Conservation (phyloP, 495 filamentous ascomycete species). For the Neurospora discreta region DNA sequence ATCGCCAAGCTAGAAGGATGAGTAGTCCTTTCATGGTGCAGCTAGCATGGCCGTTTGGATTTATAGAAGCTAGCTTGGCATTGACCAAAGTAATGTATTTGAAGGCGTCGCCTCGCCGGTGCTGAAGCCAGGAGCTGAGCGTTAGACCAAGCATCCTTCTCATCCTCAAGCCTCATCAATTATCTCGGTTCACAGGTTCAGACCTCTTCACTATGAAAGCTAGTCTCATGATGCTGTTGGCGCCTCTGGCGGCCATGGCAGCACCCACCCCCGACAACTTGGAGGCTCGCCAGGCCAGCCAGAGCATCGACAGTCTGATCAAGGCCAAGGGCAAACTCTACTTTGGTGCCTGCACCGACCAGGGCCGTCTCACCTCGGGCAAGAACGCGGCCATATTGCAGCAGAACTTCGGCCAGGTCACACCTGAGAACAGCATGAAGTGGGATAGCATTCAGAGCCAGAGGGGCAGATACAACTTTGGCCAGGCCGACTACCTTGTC, state of each 20-base stretch:
- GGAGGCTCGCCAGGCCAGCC: conserved; percentile 26
- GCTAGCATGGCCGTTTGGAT: background rate
- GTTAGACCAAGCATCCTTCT: background rate
- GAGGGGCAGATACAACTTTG: conserved; percentile 40
- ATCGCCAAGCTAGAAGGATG: background rate
- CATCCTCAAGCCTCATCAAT: background rate
- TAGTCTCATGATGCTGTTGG: conserved; percentile 23
- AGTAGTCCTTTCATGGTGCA: background rate
- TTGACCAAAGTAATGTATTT: background rate
- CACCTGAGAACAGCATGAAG: conserved; percentile 60
- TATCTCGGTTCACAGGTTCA: background rate
- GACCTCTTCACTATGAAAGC: conserved; percentile 28
- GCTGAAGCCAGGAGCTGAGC: background rate
- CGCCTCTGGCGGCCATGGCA: conserved; percentile 23
- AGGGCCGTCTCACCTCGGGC: conserved; percentile 37
- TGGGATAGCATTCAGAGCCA: conserved; percentile 42
- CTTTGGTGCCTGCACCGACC: conserved; percentile 46
- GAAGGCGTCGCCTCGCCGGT: background rate
- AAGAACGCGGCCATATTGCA: conserved; percentile 45
- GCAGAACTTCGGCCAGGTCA: conserved; percentile 51
- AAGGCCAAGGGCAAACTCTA: conserved; percentile 52
- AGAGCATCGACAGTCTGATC: conserved; percentile 43
- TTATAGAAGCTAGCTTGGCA: background rate
- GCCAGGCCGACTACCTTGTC: conserved; percentile 43
- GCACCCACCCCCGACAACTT: conserved; percentile 23